Evolutionary conservation across 768 basidiomycete genomes (phyloP).

Genomic region (Psilocybe sp.): DNA sequence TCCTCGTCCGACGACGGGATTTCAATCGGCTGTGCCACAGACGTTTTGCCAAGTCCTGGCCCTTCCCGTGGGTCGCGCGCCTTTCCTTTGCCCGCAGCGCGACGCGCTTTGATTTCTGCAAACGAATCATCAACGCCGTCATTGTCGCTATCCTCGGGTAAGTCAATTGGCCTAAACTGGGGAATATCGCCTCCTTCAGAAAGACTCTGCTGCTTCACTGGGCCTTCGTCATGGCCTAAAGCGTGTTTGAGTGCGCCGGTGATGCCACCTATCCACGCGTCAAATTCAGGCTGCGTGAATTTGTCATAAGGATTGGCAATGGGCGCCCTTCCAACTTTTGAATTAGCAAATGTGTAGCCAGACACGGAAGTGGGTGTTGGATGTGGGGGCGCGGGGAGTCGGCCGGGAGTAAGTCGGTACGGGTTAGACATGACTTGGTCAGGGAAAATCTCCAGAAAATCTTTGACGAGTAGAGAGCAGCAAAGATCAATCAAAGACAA

Average conservation of each 20-base stretch:
- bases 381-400: slow-evolving; percentile 19
- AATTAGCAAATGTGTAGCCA: slow-evolving; percentile 10
- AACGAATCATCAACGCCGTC: slow-evolving; percentile 52
- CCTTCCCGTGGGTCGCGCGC: slow-evolving; percentile 61
- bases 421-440: slow-evolving; percentile 16
- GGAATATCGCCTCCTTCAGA: slow-evolving; percentile 1
- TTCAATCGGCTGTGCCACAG: slow-evolving; percentile 44
- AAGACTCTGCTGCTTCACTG: slow-evolving; percentile 1
- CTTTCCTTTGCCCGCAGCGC: slow-evolving; percentile 49
- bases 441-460: too few relatives aligned
- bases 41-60: slow-evolving; percentile 42
- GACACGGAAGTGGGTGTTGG: slow-evolving; percentile 19
- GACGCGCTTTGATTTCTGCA: slow-evolving; percentile 48
- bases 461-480: too few relatives aligned
- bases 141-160: slow-evolving; percentile 23
- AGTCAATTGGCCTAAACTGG: slow-evolving; percentile 11
- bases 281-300: slow-evolving; percentile 65
- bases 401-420: slow-evolving; percentile 17
- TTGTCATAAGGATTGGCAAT: slow-evolving; percentile 73
- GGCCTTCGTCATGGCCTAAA: slow-evolving; percentile 45
- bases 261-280: slow-evolving; percentile 67
- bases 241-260: slow-evolving; percentile 56
- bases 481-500: too few relatives aligned
- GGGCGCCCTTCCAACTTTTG: slow-evolving; percentile 38
- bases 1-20: slow-evolving; percentile 33